Evolutionary conservation across 2,329 filamentous ascomycete genomes (phyloP).

Genomic region (Didymella segeticola): DNA sequence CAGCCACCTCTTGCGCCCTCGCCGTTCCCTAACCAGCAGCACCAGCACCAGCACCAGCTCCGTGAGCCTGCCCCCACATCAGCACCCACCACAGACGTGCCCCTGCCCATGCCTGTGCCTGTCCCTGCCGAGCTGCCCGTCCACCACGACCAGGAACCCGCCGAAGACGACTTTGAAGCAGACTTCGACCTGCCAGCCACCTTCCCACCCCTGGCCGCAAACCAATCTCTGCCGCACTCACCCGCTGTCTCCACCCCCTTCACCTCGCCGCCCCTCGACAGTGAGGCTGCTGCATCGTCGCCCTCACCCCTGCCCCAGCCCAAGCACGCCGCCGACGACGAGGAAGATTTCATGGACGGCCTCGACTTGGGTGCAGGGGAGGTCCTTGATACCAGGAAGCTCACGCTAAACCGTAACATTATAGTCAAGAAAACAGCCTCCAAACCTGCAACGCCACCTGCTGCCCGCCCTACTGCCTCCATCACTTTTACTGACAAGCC

Average conservation of each 20-base stretch:
- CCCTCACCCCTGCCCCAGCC: slow-evolving; percentile 26
- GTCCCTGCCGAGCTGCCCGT: slow-evolving; percentile 12
- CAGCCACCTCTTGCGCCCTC: slow-evolving; percentile 29
- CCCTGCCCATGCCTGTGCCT: slow-evolving; percentile 23
- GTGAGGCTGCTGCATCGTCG: slow-evolving; percentile 24
- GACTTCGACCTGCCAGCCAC: slow-evolving; percentile 20
- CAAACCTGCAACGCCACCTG: slow-evolving; percentile 69
- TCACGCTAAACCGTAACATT: slow-evolving; percentile 88
- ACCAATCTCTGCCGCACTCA: slow-evolving; percentile 9
- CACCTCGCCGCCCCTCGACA: slow-evolving; percentile 28
- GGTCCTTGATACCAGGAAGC: slow-evolving; percentile 78
- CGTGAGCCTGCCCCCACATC: slow-evolving; percentile 39
- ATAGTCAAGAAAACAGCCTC: slow-evolving; percentile 74
- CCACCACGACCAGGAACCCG: slow-evolving; percentile 12
- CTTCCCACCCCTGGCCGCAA: slow-evolving; percentile 12
- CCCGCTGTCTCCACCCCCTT: slow-evolving; percentile 26
- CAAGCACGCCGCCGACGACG: slow-evolving; percentile 37
- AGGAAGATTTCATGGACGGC: slow-evolving; percentile 83
- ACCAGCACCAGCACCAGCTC: slow-evolving; percentile 24
- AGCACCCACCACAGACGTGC: slow-evolving; percentile 31
- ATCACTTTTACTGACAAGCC: slow-evolving; percentile 87
- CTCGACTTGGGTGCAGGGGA: slow-evolving; percentile 87
- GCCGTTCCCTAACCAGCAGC: slow-evolving; percentile 24
- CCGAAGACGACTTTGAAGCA: slow-evolving; percentile 18
- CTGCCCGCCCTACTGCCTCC: slow-evolving; percentile 76